Conservation (phyloP, 1,284 basidiomycete species). For the Moesziomyces sp. region DNA sequence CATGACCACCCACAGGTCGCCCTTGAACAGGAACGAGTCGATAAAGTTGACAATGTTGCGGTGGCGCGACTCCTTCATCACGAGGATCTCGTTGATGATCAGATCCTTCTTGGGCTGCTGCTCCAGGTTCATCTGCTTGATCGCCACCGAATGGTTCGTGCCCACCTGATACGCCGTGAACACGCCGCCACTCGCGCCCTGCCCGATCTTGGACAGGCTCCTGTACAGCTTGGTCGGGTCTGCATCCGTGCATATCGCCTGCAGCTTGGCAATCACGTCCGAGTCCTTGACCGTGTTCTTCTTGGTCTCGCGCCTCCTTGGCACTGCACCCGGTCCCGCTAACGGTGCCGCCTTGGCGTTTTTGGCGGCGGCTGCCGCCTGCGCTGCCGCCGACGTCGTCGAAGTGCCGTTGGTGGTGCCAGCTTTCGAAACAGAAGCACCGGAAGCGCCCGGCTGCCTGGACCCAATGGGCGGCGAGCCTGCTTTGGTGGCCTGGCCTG, state of each 20-base stretch:
- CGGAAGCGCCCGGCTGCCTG: slow-evolving; percentile 12
- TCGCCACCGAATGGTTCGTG: slow-evolving; percentile 89
- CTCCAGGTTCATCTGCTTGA: slow-evolving; percentile 98
- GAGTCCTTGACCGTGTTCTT: slow-evolving; percentile 79
- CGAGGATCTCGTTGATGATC: slow-evolving; percentile 97
- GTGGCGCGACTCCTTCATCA: slow-evolving; percentile 98
- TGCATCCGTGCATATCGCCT: slow-evolving; percentile 95
- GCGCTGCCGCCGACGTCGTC: slow-evolving; percentile 5
- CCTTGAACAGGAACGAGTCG: slow-evolving; percentile 87
- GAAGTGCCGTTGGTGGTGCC: slow-evolving; percentile 7
- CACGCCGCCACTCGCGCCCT: slow-evolving; percentile 96
- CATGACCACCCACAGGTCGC: slow-evolving; percentile 99
- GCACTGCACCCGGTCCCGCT: slow-evolving; percentile 67
- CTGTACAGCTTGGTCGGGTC: slow-evolving; percentile 95
- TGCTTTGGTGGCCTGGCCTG: slow-evolving; percentile 3
- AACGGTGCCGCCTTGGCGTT: slow-evolving; percentile 8
- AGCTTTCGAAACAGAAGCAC: slow-evolving; percentile 7
- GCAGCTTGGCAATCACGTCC: slow-evolving; percentile 89
- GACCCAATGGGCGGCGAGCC: slow-evolving; percentile 15
- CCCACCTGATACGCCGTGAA: slow-evolving; percentile 98
- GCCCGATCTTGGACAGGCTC: slow-evolving; percentile 94
- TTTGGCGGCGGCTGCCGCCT: slow-evolving; percentile 16
- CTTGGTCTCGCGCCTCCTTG: slow-evolving; percentile 77
- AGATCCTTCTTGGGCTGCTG: slow-evolving; percentile 97
- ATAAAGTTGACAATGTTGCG: slow-evolving; percentile 99